A percentile compares a stretch with the other conserved stretches of the same genome.
These are phyloP conservation scores for Nemania sp. DNA, from an alignment of 2,329 filamentous ascomycete genomes.

Conservation along the genomic window DNA sequence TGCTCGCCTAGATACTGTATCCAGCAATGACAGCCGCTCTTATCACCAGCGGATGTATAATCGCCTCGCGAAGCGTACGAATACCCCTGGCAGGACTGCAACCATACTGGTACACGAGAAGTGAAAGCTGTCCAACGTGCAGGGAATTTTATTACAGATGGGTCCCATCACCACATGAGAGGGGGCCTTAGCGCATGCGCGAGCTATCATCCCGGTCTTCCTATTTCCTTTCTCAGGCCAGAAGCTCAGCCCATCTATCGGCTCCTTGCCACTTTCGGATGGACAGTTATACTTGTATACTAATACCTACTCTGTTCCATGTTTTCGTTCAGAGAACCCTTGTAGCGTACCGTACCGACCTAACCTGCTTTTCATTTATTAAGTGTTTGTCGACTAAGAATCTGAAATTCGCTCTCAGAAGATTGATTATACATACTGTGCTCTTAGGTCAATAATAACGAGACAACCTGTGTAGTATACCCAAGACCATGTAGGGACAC, in stretches of 20 bases:
- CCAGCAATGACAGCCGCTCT: neutral
- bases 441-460: no score
- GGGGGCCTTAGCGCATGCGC: neutral
- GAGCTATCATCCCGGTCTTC: neutral
- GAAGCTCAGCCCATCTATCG: neutral
- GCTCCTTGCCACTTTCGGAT: constrained; percentile 20
- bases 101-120: neutral
- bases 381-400: constrained; percentile 8
- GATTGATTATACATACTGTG: no score
- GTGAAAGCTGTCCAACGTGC: neutral
- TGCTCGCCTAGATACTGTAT: neutral
- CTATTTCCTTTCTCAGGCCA: neutral
- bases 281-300: no score
- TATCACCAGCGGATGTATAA: no score
- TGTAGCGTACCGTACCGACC: constrained; percentile 15
- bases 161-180: neutral
- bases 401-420: neutral
- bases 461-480: neutral
- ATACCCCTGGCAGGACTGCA: constrained; percentile 5
- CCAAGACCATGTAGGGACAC: neutral
- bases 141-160: constrained; percentile 16
- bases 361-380: constrained; percentile 4
- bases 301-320: no score
- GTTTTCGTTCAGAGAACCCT: neutral
- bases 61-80: no score